phyloP scores from a whole-genome alignment of 495 filamentous ascomycete species.

The Lasiosphaeria ovina region DNA sequence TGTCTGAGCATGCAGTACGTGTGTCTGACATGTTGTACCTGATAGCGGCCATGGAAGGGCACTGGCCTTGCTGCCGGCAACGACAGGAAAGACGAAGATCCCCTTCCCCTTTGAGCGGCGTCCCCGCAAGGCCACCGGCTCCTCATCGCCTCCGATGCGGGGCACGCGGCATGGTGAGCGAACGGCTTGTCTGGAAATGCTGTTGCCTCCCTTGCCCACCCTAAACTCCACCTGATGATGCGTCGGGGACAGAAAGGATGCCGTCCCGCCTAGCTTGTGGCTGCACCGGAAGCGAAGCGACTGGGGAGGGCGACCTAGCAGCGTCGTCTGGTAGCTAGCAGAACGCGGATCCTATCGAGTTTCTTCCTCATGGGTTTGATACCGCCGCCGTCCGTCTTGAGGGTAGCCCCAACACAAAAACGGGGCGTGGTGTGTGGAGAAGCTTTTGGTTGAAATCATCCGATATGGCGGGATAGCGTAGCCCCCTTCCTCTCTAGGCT shows the following conservation, averaged over 20 bases:
- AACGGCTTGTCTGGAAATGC: slow-evolving; percentile 6
- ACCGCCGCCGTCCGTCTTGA: no score
- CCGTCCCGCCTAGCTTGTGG: no score
- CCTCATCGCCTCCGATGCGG: slow-evolving; percentile 3
- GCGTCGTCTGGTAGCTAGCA: no score
- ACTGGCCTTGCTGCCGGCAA: slow-evolving; percentile 1
- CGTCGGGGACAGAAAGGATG: neutral
- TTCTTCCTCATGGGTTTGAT: no score
- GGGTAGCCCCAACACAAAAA: no score
- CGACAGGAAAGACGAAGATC: slow-evolving; percentile 13
- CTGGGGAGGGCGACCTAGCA: no score
- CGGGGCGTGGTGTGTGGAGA: no score
- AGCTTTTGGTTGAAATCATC: no score
- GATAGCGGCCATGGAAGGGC: neutral
- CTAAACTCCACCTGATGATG: neutral
- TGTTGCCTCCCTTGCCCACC: slow-evolving; percentile 6
- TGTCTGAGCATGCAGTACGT: neutral
- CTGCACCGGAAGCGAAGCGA: no score
- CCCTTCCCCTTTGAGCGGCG: slow-evolving; percentile 16
- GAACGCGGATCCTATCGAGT: no score
- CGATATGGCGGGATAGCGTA: no score
- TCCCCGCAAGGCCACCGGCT: neutral
- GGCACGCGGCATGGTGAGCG: slow-evolving; percentile 5
- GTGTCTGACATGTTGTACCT: neutral
- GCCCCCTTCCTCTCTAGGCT: no score